Percentiles rank a stretch among this genome's conserved stretches.
phyloP scores from a whole-genome alignment of 768 basidiomycete genomes.

The Lentinus tigrinus region DNA sequence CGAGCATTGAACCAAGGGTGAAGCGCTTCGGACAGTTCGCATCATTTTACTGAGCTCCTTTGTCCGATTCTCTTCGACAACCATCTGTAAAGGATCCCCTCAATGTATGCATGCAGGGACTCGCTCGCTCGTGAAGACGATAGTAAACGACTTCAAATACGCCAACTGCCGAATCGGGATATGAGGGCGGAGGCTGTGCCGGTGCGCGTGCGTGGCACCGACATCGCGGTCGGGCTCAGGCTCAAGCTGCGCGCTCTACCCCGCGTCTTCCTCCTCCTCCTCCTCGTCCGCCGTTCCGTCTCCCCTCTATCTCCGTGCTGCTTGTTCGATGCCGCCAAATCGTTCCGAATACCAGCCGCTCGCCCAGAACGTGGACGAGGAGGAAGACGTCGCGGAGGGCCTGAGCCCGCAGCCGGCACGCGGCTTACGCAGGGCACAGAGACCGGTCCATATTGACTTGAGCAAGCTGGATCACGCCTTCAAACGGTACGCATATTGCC shows the following conservation, averaged over 20 bases:
- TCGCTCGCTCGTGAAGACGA: no score
- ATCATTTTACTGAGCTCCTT: no score
- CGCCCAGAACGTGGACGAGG: constrained; percentile 40
- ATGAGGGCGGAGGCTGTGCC: neutral
- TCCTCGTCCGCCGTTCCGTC: neutral
- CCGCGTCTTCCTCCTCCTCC: neutral
- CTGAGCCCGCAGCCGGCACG: constrained; percentile 27
- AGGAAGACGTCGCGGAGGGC: constrained; percentile 38
- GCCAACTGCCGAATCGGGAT: constrained; percentile 7
- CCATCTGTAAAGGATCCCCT: no score
- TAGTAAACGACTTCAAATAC: no score
- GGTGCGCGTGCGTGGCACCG: constrained; percentile 9
- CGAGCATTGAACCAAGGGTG: no score
- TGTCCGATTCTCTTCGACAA: no score
- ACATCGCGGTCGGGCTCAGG: neutral
- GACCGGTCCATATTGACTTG: constrained; percentile 73
- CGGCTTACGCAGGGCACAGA: constrained; percentile 32
- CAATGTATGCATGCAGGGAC: no score
- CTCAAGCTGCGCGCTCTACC: neutral
- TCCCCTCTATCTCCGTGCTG: neutral
- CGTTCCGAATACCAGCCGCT: constrained; percentile 47
- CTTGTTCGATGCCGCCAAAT: constrained; percentile 41
- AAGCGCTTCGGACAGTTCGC: no score
- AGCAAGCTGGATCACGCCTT: constrained; percentile 80
- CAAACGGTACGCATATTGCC: constrained; percentile 54